Evolutionary conservation across 345 rosid species (phyloP), one percentile per base, ranked within the genome.

Genomic region (Erysimum cheiranthoides): DNA sequence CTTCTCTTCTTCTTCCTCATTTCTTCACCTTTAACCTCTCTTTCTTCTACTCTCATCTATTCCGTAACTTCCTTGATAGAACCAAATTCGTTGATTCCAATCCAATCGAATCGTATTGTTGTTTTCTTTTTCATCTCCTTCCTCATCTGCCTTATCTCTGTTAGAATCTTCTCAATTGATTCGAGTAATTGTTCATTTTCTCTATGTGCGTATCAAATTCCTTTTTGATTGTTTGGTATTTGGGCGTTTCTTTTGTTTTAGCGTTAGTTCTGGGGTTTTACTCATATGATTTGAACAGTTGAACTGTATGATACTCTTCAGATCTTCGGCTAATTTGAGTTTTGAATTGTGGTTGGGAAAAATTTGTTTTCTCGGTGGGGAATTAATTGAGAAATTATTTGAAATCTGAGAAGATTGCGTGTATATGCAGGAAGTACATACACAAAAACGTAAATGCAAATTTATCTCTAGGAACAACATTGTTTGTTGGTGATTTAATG

Each of bases 401-500:
- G 30, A n/a, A 42, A 10, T 35, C 38, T 39, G 71, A 66, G 30
- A 46, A 3, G n/a, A 31, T 25, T 52, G n/a, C 3, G 3, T 57
- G 8, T 34, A 51, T 25, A 21, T 25, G 5, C 11, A 51, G 36
- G 9, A 57, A 34, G 5, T 6, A n/a, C 1, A n/a, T n/a, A 8
- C 1, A 14, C 2, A 31, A 56, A 17, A 17, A 18, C 16, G 45
- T 59, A 10, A 59, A 36, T 59, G 27, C 28, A 59, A 34, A 6
- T 25, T 11, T 17, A 59, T 35, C 13, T 56, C 14, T 63, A 17
- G 3, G 31, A 69, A 31, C 12, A 31, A 14, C 45, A 38, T 18
- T 50, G 68, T 58, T 45, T 9, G 50, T 60, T 49, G 69, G 49
- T 35, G 42, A 52, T 16, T 52, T 52, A 51, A 58, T 70, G 43